Evolutionary conservation across 352 stramenopile species (phyloP).

Genomic region (Blastocystis sp.): DNA sequence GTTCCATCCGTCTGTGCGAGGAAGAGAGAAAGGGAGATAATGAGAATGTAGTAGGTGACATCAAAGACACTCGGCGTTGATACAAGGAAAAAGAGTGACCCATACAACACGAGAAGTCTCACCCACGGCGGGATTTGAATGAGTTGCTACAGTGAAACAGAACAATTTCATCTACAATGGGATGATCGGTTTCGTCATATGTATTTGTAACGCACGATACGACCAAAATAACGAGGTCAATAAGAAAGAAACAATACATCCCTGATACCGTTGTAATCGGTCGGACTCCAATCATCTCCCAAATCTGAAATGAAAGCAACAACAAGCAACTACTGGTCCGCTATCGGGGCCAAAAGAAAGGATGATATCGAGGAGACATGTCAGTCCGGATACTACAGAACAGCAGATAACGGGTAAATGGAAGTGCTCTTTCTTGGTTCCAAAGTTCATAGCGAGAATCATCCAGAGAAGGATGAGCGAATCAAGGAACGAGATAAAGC

Average conservation of each 20-base stretch:
- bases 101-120: no score
- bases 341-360: neutral
- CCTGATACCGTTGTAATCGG: neutral
- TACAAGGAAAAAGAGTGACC: no score
- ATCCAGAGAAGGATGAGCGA: neutral
- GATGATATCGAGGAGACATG: neutral
- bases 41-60: neutral
- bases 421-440: neutral
- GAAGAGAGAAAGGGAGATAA: no score
- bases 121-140: no score
- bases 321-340: neutral
- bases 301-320: neutral
- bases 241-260: neutral
- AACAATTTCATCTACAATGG: no score
- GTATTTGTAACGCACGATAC: neutral
- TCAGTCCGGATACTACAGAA: neutral
- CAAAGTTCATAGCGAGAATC: neutral
- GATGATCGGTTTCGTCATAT: no score
- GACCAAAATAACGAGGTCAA: neutral
- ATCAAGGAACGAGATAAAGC: neutral
- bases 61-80: neutral
- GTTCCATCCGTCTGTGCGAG: no score
- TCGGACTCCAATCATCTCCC: neutral
- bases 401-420: neutral
- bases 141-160: no score